These are phyloP conservation scores for Sanghuangporus sanghuang DNA, from an alignment of 1,284 basidiomycete genomes.

Conservation along the genomic window DNA sequence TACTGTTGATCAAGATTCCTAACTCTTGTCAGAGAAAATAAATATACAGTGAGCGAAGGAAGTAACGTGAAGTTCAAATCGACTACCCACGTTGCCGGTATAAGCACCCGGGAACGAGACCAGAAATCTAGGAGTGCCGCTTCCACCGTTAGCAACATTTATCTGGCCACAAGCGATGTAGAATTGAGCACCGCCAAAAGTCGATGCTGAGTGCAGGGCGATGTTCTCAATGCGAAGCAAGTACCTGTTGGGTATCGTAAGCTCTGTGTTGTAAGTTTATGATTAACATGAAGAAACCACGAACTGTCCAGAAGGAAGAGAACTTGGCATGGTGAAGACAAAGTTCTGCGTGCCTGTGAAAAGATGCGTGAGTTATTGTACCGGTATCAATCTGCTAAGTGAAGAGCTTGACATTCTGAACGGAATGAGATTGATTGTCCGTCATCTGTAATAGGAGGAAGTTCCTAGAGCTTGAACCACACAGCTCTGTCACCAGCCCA, in stretches of 20 bases:
- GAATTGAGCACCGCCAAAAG: conserved; percentile 20
- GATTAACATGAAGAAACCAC: background rate
- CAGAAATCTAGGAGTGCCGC: conserved; percentile 29
- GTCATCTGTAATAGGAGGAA: conserved; percentile 21
- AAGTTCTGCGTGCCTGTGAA: conserved; percentile 21
- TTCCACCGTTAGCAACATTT: conserved; percentile 33
- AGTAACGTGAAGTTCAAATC: background rate
- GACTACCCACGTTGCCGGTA: conserved; percentile 24
- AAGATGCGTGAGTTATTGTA: background rate
- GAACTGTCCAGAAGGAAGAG: conserved; percentile 25
- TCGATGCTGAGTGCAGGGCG: conserved; percentile 21
- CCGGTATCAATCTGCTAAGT: background rate
- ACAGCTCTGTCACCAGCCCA: conserved; percentile 35
- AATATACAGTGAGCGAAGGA: background rate
- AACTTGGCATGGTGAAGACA: conserved; percentile 25
- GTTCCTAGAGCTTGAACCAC: conserved; percentile 35
- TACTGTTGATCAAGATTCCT: conserved; percentile 17
- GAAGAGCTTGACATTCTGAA: conserved; percentile 15
- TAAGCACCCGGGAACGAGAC: conserved; percentile 34
- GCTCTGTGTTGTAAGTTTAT: conserved; percentile 13
- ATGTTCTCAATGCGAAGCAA: conserved; percentile 31
- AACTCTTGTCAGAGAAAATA: conserved; percentile 1
- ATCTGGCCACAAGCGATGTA: conserved; percentile 30
- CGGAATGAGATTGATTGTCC: conserved; percentile 21
- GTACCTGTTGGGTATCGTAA: conserved; percentile 16